Percentiles rank a stretch among this genome's conserved stretches.
Evolutionary conservation across 2,329 filamentous ascomycete genomes (phyloP).

Genomic region (Aspergillus persii): DNA sequence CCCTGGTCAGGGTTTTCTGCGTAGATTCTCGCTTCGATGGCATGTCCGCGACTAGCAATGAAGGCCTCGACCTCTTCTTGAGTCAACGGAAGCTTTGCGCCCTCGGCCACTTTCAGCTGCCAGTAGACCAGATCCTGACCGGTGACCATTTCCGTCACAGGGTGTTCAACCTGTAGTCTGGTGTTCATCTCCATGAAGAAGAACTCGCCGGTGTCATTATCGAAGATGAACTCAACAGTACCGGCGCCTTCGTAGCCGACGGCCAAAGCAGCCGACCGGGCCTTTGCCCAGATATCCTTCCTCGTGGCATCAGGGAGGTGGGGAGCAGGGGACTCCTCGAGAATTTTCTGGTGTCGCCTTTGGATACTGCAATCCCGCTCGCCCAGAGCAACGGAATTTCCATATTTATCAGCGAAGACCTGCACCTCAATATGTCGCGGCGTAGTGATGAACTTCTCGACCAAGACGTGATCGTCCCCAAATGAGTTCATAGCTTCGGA

Average conservation of each 20-base stretch:
- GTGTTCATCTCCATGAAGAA: constrained; percentile 76
- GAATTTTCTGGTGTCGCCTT: constrained; percentile 63
- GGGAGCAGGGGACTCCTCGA: constrained; percentile 65
- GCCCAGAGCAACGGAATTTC: constrained; percentile 62
- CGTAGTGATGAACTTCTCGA: constrained; percentile 67
- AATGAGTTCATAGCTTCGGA: constrained; percentile 64
- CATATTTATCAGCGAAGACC: constrained; percentile 64
- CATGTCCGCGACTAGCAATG: constrained; percentile 75
- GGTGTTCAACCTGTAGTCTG: constrained; percentile 91
- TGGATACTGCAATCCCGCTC: constrained; percentile 67
- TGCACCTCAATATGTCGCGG: constrained; percentile 67
- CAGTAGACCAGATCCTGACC: constrained; percentile 83
- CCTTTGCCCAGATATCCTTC: constrained; percentile 65
- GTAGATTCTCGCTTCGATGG: constrained; percentile 94
- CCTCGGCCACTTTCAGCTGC: constrained; percentile 85
- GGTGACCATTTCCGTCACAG: constrained; percentile 80
- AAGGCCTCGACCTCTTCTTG: constrained; percentile 65
- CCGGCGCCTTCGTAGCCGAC: constrained; percentile 66
- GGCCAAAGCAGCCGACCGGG: constrained; percentile 60
- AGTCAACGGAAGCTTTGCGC: constrained; percentile 63
- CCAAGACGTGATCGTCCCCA: constrained; percentile 64
- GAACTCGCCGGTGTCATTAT: constrained; percentile 64
- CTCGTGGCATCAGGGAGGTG: constrained; percentile 59
- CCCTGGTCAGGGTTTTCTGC: constrained; percentile 89
- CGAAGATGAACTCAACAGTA: constrained; percentile 68